phyloP scores from a whole-genome alignment of 2,329 filamentous ascomycete genomes.

The Aureobasidium sp. region DNA sequence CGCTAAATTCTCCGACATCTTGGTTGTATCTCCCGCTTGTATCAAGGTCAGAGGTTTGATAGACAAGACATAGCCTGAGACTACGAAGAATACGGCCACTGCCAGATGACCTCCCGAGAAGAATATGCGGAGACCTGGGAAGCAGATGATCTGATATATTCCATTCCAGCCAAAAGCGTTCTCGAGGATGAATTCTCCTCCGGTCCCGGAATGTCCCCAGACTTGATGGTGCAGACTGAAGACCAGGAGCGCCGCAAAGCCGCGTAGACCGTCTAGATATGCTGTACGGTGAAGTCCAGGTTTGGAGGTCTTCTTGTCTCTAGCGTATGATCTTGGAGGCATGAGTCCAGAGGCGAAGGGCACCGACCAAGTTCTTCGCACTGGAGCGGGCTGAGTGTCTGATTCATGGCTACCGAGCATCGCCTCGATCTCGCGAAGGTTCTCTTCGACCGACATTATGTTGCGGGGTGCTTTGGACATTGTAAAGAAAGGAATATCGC shows the following conservation, averaged over 20 bases:
- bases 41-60: constrained; percentile 50
- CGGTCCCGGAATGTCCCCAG: constrained; percentile 57
- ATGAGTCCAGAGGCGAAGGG: not conserved
- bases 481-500: not conserved
- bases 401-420: constrained; percentile 6
- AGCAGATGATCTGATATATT: constrained; percentile 54
- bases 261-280: constrained; percentile 70
- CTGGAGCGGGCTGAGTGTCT: not conserved
- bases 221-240: constrained; percentile 67
- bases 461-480: not conserved
- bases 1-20: constrained; percentile 48
- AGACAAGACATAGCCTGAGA: constrained; percentile 60
- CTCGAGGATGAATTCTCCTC: constrained; percentile 51
- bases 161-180: constrained; percentile 59
- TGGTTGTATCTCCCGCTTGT: constrained; percentile 43
- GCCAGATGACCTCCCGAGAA: constrained; percentile 70
- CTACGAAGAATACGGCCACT: constrained; percentile 58
- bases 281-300: constrained; percentile 54
- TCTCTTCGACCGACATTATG: not conserved
- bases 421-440: constrained; percentile 8
- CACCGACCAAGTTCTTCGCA: not conserved
- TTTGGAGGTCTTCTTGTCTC: not conserved
- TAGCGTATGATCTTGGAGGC: not conserved
- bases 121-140: constrained; percentile 66
- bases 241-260: constrained; percentile 72